phyloP scores from a whole-genome alignment of 768 basidiomycete species.

The Lactifluus volemus region DNA sequence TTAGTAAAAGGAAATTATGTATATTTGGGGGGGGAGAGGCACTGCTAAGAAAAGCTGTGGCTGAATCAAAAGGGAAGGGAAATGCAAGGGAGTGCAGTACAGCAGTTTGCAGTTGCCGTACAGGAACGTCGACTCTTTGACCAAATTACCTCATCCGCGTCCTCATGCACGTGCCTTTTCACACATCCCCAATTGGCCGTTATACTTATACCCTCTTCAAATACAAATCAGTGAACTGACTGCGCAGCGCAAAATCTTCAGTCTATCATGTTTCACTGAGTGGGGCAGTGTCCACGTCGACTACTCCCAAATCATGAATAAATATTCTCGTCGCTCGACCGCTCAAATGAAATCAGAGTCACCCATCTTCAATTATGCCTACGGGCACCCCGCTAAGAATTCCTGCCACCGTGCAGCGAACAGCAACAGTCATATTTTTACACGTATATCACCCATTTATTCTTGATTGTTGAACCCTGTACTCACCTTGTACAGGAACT shows the following conservation, averaged over 20 bases:
- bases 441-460: slow-evolving; percentile 20
- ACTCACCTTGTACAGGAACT: slow-evolving; percentile 26
- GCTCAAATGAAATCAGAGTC: neutral
- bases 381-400: slow-evolving; percentile 6
- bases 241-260: neutral
- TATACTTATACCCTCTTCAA: neutral
- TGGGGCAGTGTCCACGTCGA: neutral
- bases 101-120: neutral
- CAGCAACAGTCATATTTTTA: slow-evolving; percentile 26
- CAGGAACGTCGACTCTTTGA: neutral
- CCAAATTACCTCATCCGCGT: neutral
- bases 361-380: neutral
- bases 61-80: neutral
- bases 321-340: neutral
- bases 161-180: neutral
- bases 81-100: neutral
- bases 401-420: slow-evolving; percentile 14
- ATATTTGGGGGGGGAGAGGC: neutral
- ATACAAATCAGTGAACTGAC: neutral
- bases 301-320: neutral
- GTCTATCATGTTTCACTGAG: neutral
- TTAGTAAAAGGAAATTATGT: slow-evolving; percentile 24
- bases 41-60: slow-evolving; percentile 12
- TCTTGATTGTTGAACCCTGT: neutral
- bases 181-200: neutral